These are phyloP conservation scores for Xylaria bambusicola DNA, from an alignment of 495 filamentous ascomycete species.

Conservation along the genomic window DNA sequence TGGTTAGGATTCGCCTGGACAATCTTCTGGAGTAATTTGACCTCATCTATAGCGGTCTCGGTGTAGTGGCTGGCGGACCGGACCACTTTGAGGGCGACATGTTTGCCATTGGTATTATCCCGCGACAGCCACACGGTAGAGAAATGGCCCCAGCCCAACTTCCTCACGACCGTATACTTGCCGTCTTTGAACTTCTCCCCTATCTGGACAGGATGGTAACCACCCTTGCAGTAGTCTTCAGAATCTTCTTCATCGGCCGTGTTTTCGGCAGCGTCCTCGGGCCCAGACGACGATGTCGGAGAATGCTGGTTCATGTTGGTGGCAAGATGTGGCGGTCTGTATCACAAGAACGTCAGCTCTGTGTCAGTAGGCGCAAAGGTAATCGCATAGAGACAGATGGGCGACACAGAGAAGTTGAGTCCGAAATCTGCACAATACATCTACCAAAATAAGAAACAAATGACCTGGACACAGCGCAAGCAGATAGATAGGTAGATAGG, in stretches of 20 bases:
- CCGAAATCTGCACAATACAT: slow-evolving; percentile 3
- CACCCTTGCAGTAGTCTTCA: slow-evolving; percentile 98
- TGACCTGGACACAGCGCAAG: slow-evolving; percentile 15
- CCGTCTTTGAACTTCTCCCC: slow-evolving; percentile 98
- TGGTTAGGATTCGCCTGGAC: slow-evolving; percentile 92
- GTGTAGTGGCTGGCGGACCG: slow-evolving; percentile 97
- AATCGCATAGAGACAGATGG: slow-evolving; percentile 13
- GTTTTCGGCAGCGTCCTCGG: slow-evolving; percentile 82
- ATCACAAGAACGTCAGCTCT: slow-evolving; percentile 17
- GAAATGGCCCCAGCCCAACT: slow-evolving; percentile 98
- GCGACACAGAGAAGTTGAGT: slow-evolving; percentile 4
- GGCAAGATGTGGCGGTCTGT: slow-evolving; percentile 39
- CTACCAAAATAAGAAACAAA: neutral
- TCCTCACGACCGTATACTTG: slow-evolving; percentile 93
- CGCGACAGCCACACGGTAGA: slow-evolving; percentile 96
- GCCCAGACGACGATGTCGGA: slow-evolving; percentile 75
- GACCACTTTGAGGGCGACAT: slow-evolving; percentile 97
- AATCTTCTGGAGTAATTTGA: slow-evolving; percentile 95
- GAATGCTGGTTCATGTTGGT: slow-evolving; percentile 63
- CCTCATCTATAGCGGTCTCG: slow-evolving; percentile 98
- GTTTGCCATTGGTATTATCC: slow-evolving; percentile 87
- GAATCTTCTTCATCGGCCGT: slow-evolving; percentile 98
- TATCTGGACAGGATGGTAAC: slow-evolving; percentile 91
- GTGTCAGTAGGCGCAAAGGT: slow-evolving; percentile 12
- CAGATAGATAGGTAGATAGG: slow-evolving; percentile 16